phyloP scores from a whole-genome alignment of 2,329 filamentous ascomycete species.

The Diaporthe citriasiana region DNA sequence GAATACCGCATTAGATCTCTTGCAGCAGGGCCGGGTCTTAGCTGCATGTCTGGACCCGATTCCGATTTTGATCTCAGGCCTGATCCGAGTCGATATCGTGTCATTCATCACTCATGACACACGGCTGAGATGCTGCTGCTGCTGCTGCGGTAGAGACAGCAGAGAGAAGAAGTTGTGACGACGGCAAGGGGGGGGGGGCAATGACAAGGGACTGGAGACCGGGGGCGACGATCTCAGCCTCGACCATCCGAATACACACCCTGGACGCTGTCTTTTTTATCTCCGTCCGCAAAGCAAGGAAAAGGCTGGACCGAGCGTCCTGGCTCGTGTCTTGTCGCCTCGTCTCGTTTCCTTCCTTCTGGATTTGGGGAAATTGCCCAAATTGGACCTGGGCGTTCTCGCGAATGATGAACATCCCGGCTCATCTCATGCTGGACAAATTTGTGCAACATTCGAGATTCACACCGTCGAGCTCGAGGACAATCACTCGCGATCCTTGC shows the following conservation, averaged over 20 bases:
- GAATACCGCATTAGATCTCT: conserved; percentile 32
- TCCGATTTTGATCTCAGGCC: conserved; percentile 22
- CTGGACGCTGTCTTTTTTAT: conserved; percentile 30
- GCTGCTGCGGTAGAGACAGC: not conserved
- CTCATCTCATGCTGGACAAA: conserved; percentile 21
- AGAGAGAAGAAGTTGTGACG: not conserved
- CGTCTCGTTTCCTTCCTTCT: conserved; percentile 33
- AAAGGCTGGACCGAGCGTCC: conserved; percentile 38
- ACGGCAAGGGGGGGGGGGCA: not conserved
- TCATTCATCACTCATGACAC: not conserved
- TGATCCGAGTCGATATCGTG: conserved; percentile 5
- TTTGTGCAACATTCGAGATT: conserved; percentile 20
- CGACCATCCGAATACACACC: conserved; percentile 27
- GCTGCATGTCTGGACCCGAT: conserved; percentile 23
- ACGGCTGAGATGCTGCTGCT: not conserved
- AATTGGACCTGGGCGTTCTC: conserved; percentile 27
- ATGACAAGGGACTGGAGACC: not conserved
- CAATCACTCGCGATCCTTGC: conserved; percentile 26
- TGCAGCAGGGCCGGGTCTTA: conserved; percentile 33
- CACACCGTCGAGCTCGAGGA: conserved; percentile 16
- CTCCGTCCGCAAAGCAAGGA: conserved; percentile 32
- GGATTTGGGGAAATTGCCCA: conserved; percentile 35
- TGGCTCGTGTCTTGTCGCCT: conserved; percentile 24
- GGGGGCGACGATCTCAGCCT: conserved; percentile 32
- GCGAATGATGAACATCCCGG: conserved; percentile 33